phyloP scores from a whole-genome alignment of 306 rosid genomes.

The Vicia villosa region DNA sequence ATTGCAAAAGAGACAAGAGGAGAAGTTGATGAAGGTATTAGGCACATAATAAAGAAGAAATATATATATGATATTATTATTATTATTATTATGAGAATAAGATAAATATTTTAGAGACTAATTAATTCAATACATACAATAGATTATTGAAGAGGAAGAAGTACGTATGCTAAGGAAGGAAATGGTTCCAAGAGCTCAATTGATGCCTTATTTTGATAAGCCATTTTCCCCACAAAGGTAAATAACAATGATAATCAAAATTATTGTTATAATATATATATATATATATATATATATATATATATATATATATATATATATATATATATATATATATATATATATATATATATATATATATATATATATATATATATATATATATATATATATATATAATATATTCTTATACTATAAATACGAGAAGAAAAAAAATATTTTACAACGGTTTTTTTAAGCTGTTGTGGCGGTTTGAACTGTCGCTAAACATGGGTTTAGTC shows the following conservation, averaged over 20 bases:
- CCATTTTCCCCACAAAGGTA: constrained; percentile 96
- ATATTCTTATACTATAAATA: too few species aligned
- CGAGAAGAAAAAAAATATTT: too few species aligned
- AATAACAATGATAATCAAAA: neutral
- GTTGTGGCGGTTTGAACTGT: too few species aligned
- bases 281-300: too few species aligned
- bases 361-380: too few species aligned
- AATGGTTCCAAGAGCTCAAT: constrained; percentile 93
- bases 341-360: too few species aligned
- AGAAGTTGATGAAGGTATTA: constrained; percentile 71
- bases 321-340: too few species aligned
- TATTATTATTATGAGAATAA: neutral
- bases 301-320: too few species aligned
- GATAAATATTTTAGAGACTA: constrained; percentile 9
- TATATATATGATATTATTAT: neutral
- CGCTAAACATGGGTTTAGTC: neutral
- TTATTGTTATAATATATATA: too few species aligned
- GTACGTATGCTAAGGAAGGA: constrained; percentile 87
- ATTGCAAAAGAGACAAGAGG: constrained; percentile 67
- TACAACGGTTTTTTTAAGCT: too few species aligned
- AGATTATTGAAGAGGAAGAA: constrained; percentile 97
- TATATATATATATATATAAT: too few species aligned
- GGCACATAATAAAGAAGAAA: neutral
- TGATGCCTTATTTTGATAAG: constrained; percentile 91
- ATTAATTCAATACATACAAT: constrained; percentile 29